phyloP scores from a whole-genome alignment of 371 early-diverging fungal genomes.

The Rhizomucor pusillus region DNA sequence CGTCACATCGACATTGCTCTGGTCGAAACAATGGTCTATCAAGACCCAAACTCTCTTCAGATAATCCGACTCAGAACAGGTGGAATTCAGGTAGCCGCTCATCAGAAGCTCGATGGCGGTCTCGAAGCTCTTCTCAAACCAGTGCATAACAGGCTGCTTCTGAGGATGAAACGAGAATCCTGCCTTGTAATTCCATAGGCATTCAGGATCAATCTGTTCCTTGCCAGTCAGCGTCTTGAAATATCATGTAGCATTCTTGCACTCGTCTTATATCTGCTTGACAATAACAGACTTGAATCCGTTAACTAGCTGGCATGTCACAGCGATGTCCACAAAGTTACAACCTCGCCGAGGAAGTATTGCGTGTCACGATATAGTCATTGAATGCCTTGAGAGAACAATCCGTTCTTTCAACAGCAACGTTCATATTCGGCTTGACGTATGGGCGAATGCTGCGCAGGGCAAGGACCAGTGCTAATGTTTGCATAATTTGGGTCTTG shows the following conservation, averaged over 20 bases:
- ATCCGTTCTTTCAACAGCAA: conserved; percentile 64
- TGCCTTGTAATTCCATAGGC: too few relatives aligned
- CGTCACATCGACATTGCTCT: background rate
- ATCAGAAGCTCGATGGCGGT: too few relatives aligned
- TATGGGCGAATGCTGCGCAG: conserved; percentile 61
- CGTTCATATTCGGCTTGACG: conserved; percentile 67
- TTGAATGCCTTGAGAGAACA: conserved; percentile 67
- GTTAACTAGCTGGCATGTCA: conserved; percentile 57
- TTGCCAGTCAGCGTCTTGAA: conserved; percentile 82
- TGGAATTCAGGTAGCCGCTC: too few relatives aligned
- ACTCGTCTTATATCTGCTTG: conserved; percentile 69
- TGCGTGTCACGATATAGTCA: conserved; percentile 70
- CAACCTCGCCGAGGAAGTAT: conserved; percentile 87
- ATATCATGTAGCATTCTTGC: conserved; percentile 84
- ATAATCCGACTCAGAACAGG: background rate
- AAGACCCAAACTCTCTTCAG: background rate
- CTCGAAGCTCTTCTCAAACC: too few relatives aligned
- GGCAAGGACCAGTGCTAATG: conserved; percentile 63
- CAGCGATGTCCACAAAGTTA: conserved; percentile 88
- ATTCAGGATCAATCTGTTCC: too few relatives aligned
- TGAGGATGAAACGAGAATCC: too few relatives aligned
- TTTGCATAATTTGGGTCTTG: conserved; percentile 64
- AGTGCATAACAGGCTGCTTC: too few relatives aligned
- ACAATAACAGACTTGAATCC: conserved; percentile 63
- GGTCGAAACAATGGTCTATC: background rate